Evolutionary conservation across 2,329 filamentous ascomycete genomes (phyloP).

Genomic region (Fusarium circinatum): DNA sequence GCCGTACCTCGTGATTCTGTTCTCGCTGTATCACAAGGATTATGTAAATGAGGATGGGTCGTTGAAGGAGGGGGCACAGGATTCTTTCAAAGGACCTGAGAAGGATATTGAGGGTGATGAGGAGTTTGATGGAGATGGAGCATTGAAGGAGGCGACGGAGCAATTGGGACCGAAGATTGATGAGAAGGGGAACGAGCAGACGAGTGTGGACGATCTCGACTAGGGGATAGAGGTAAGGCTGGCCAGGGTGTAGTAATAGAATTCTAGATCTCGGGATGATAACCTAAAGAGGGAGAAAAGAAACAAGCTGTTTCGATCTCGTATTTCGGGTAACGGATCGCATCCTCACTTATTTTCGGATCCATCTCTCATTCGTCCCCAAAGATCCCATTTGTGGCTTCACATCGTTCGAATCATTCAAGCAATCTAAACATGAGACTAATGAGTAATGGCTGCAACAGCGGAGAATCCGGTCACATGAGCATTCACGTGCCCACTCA

Average conservation of each 20-base stretch:
- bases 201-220: constrained; percentile 57
- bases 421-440: not conserved
- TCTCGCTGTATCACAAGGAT: constrained; percentile 78
- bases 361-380: not conserved
- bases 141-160: constrained; percentile 53
- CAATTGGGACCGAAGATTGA: constrained; percentile 46
- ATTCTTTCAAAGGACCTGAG: constrained; percentile 34
- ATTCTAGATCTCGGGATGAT: not conserved
- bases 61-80: constrained; percentile 56
- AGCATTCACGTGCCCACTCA: not conserved
- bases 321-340: not conserved
- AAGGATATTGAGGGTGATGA: constrained; percentile 29
- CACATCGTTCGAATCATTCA: not conserved
- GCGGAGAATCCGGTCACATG: not conserved
- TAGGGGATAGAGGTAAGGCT: constrained; percentile 31
- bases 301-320: not conserved
- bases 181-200: constrained; percentile 37
- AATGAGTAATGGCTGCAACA: not conserved
- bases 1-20: constrained; percentile 83
- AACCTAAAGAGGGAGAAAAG: not conserved
- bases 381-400: not conserved
- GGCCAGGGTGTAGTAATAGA: not conserved
- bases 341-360: not conserved
- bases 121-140: constrained; percentile 48
- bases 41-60: constrained; percentile 69